Percentiles rank a stretch among this genome's conserved stretches.
Conservation (phyloP, 768 basidiomycete genomes). For the Suillus sp. region DNA sequence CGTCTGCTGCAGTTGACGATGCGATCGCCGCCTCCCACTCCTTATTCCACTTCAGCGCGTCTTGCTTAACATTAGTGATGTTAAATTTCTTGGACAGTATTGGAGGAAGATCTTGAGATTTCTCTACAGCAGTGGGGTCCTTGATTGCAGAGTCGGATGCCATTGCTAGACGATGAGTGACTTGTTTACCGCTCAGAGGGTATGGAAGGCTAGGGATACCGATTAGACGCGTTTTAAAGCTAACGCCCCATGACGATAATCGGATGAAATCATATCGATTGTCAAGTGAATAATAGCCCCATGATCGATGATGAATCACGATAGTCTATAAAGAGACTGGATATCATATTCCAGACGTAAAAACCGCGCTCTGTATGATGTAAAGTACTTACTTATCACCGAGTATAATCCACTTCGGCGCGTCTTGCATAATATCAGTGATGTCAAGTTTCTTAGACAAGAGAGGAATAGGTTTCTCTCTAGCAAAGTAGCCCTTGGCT, state of each 20-base stretch:
- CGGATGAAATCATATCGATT: not conserved
- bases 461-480: not conserved
- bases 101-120: not conserved
- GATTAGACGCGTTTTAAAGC: slow-evolving; percentile 1
- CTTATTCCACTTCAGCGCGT: slow-evolving; percentile 22
- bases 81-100: slow-evolving; percentile 9
- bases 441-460: slow-evolving; percentile 7
- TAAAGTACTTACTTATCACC: slow-evolving; percentile 5
- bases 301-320: not conserved
- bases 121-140: not conserved
- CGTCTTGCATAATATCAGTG: slow-evolving; percentile 13
- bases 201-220: not conserved
- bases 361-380: not conserved
- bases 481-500: no score
- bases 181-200: not conserved
- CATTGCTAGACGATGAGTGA: not conserved
- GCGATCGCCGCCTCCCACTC: slow-evolving; percentile 23
- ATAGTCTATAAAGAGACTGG: not conserved
- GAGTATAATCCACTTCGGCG: slow-evolving; percentile 18
- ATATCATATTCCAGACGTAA: not conserved
- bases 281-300: not conserved
- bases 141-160: not conserved
- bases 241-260: not conserved
- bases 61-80: slow-evolving; percentile 13
- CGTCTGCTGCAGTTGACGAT: slow-evolving; percentile 17